Evolutionary conservation across 2,329 filamentous ascomycete genomes (phyloP), one percentile per base, ranked within the genome.

Genomic region (Colletotrichum trifolii): DNA sequence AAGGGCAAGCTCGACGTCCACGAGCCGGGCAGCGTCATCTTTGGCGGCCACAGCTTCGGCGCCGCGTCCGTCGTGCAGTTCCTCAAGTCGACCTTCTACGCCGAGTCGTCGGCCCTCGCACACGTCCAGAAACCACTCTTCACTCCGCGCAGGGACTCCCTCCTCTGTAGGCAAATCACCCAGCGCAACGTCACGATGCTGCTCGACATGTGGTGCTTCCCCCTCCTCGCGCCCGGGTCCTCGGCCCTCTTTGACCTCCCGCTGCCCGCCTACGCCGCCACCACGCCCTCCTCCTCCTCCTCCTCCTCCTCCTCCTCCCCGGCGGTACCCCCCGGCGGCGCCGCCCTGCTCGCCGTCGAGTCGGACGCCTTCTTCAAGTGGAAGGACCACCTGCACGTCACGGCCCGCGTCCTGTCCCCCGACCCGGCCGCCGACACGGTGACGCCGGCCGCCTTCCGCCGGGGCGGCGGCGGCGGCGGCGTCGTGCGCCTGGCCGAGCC

Each of bases 41-140:
- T 92, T 73, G 87, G 86, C 0, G 93, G 93, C 4, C 93, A 97
- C 76, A 93, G 90, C 15, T 96, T 96, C 69, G 93, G 93, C 25
- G 90, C 89, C 1, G 86, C 91, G 1, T 93, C 91, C 0, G 82
- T 87, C 17, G 84, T 91, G 2, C 93, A 96, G 73, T 86, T 96
- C 59, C 79, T 95, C 54, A 97, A 97, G 79, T 91, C 87, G 55
- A 87, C 90, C 10, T 95, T 89, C 80, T 93, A 94, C 77, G 83
- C 85, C 11, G 79, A 78, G 43, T 71, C 77, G 2, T 77, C 84
- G 0, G 79, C 81, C 12, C 74, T 87, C 1, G 74, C 77, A 6
- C 72, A 75, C 36, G 84, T 86, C 67, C 79, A 82, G 54, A 80
- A 80, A 34, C 86, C 90, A 0, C 81, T 95, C 0, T 93, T 90